phyloP scores from a whole-genome alignment of 495 filamentous ascomycete genomes.

The Pseudomonodictys pantanalensis region DNA sequence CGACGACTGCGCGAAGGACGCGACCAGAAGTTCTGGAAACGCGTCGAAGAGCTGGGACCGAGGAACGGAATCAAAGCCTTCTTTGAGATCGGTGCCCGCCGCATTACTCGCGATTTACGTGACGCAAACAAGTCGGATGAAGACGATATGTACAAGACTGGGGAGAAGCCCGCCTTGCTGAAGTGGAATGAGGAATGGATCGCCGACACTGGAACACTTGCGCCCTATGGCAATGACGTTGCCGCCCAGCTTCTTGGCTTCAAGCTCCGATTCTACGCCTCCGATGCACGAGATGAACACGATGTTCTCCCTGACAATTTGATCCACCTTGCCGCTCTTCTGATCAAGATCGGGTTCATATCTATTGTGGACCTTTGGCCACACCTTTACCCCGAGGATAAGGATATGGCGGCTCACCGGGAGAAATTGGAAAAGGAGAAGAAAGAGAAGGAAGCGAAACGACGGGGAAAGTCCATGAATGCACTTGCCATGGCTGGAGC shows the following conservation, averaged over 20 bases:
- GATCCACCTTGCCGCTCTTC: slow-evolving; percentile 80
- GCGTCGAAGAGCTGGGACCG: slow-evolving; percentile 57
- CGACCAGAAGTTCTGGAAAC: slow-evolving; percentile 77
- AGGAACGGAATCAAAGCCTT: slow-evolving; percentile 68
- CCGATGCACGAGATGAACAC: slow-evolving; percentile 61
- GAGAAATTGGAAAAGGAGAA: slow-evolving; percentile 70
- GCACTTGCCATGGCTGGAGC: slow-evolving; percentile 88
- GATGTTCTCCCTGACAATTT: slow-evolving; percentile 85
- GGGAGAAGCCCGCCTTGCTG: slow-evolving; percentile 26
- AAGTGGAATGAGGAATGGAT: slow-evolving; percentile 66
- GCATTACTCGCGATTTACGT: slow-evolving; percentile 27
- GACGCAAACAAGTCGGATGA: slow-evolving; percentile 6
- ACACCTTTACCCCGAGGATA: slow-evolving; percentile 83
- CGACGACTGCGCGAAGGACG: slow-evolving; percentile 54
- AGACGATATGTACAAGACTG: slow-evolving; percentile 25
- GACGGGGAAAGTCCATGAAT: slow-evolving; percentile 67
- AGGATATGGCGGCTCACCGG: slow-evolving; percentile 69
- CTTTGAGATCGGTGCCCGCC: slow-evolving; percentile 62
- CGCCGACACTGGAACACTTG: slow-evolving; percentile 70
- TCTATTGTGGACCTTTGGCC: slow-evolving; percentile 91
- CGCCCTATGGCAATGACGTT: slow-evolving; percentile 79
- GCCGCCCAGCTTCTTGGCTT: slow-evolving; percentile 95
- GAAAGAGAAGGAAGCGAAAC: slow-evolving; percentile 67
- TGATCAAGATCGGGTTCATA: slow-evolving; percentile 97
- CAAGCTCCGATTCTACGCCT: slow-evolving; percentile 90